Conservation (phyloP, 768 basidiomycete species). For the Leccinellum luteum region DNA sequence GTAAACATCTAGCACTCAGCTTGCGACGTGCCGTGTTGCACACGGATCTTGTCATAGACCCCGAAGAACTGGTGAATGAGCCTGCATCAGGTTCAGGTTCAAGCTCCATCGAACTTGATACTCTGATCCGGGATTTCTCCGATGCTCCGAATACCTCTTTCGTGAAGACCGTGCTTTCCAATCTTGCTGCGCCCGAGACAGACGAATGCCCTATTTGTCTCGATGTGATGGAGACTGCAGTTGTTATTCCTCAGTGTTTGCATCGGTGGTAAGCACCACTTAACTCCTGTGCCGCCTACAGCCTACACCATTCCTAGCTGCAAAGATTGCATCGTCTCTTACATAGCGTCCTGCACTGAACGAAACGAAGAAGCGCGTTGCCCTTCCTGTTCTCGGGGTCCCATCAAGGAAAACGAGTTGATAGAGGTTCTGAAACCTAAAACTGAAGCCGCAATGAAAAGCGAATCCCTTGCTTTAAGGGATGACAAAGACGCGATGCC, state of each 20-base stretch:
- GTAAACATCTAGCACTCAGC: slow-evolving; percentile 37
- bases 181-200: slow-evolving; percentile 45
- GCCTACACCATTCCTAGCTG: slow-evolving; percentile 49
- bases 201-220: slow-evolving; percentile 83
- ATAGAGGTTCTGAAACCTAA: slow-evolving; percentile 55
- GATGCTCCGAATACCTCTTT: slow-evolving; percentile 41
- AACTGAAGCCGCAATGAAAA: slow-evolving; percentile 2
- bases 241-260: slow-evolving; percentile 71
- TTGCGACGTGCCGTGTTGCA: slow-evolving; percentile 92
- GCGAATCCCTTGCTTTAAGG: not conserved
- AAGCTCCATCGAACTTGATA: slow-evolving; percentile 52
- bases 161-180: slow-evolving; percentile 63
- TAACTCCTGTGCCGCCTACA: not conserved
- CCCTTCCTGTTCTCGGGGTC: slow-evolving; percentile 75
- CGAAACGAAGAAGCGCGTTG: slow-evolving; percentile 70
- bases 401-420: slow-evolving; percentile 60
- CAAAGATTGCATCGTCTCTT: slow-evolving; percentile 84
- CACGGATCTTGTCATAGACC: slow-evolving; percentile 73
- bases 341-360: slow-evolving; percentile 66
- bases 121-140: slow-evolving; percentile 55
- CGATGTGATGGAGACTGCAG: slow-evolving; percentile 69
- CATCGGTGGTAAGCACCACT: slow-evolving; percentile 60
- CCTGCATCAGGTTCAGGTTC: slow-evolving; percentile 28
- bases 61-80: slow-evolving; percentile 39
- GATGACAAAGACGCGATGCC: slow-evolving; percentile 17